phyloP scores from a whole-genome alignment of 495 filamentous ascomycete genomes.

The Pyrenula massariospora region DNA sequence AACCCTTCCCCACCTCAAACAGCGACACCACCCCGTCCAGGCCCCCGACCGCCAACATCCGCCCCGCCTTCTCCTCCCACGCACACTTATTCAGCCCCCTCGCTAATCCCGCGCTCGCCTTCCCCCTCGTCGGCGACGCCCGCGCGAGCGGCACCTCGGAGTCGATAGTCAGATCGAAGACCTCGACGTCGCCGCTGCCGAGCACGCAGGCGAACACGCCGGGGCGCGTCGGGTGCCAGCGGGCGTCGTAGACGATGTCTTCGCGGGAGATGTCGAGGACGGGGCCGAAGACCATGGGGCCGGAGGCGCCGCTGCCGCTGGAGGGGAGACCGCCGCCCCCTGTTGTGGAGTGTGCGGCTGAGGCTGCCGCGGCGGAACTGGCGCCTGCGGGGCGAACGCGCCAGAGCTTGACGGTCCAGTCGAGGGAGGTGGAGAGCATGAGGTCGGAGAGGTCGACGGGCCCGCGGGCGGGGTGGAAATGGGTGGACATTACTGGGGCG shows the following conservation, averaged over 20 bases:
- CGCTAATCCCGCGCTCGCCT: conserved; percentile 41
- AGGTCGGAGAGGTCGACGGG: conserved; percentile 92
- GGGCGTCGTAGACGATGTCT: conserved; percentile 90
- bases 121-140: conserved; percentile 53
- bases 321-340: conserved; percentile 1
- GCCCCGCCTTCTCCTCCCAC: conserved; percentile 86
- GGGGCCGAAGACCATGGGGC: conserved; percentile 43
- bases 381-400: conserved; percentile 62
- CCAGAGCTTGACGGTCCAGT: conserved; percentile 98
- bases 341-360: conserved; percentile 20
- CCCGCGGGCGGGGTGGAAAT: conserved; percentile 87
- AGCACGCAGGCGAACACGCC: conserved; percentile 91
- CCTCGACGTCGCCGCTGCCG: conserved; percentile 81
- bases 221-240: conserved; percentile 84
- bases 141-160: conserved; percentile 80
- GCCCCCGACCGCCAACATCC: conserved; percentile 75
- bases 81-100: conserved; percentile 84
- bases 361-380: conserved; percentile 33
- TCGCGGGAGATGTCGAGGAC: conserved; percentile 84
- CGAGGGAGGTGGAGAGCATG: conserved; percentile 71
- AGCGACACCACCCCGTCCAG: conserved; percentile 82
- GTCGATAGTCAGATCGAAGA: conserved; percentile 91
- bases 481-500: conserved; percentile 88
- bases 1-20: conserved; percentile 82
- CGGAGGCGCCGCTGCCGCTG: conserved; percentile 22